These are phyloP conservation scores for Pestalotiopsis sp. DNA, from an alignment of 2,329 filamentous ascomycete genomes.

Conservation along the genomic window DNA sequence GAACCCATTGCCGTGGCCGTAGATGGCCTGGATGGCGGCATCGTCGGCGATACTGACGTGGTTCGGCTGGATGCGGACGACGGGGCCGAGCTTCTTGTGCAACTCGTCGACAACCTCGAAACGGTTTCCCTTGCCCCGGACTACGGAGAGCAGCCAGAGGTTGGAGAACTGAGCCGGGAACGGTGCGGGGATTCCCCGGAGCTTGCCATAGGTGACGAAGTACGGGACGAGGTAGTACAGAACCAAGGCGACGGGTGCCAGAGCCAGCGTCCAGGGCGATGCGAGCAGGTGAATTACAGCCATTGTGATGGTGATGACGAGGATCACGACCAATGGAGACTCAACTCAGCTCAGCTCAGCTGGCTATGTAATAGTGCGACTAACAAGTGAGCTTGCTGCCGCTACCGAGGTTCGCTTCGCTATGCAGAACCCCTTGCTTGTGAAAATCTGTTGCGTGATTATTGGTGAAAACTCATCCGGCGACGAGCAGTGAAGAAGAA, in stretches of 20 bases:
- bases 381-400: not conserved
- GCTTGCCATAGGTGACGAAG: constrained; percentile 53
- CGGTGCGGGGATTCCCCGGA: constrained; percentile 62
- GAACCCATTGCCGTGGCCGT: constrained; percentile 79
- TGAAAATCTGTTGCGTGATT: not conserved
- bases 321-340: not conserved
- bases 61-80: constrained; percentile 82
- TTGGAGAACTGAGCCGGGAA: constrained; percentile 71
- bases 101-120: constrained; percentile 68
- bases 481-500: not conserved
- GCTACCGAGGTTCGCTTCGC: not conserved
- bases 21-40: constrained; percentile 74
- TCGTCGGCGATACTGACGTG: constrained; percentile 83
- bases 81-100: constrained; percentile 76
- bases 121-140: constrained; percentile 63
- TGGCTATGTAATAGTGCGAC: not conserved
- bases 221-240: constrained; percentile 63
- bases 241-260: constrained; percentile 49
- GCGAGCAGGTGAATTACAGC: constrained; percentile 38
- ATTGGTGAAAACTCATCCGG: not conserved
- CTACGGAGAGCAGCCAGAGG: constrained; percentile 74
- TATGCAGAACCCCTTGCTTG: not conserved
- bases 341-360: not conserved
- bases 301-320: constrained; percentile 21
- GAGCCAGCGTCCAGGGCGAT: constrained; percentile 49